A percentile compares a stretch with the other conserved stretches of the same genome.
Evolutionary conservation across 345 rosid species (phyloP).

Genomic region (Psidium guajava): DNA sequence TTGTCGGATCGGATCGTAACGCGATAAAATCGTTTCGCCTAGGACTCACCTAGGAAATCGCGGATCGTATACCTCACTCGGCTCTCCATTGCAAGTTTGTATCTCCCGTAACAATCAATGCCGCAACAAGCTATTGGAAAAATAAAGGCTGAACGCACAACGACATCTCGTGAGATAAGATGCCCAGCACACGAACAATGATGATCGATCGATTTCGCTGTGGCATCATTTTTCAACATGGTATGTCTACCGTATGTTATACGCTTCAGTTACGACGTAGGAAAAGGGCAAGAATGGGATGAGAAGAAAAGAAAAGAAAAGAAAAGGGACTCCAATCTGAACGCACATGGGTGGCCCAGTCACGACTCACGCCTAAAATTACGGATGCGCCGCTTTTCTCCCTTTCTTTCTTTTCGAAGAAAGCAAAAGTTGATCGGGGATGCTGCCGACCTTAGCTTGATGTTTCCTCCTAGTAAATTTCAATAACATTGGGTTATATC

Average conservation of each 20-base stretch:
- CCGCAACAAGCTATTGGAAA: background rate
- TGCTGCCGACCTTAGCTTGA: background rate
- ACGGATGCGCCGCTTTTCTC: background rate
- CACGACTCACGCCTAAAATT: background rate
- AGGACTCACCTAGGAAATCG: no score
- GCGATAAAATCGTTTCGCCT: background rate
- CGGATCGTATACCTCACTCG: no score
- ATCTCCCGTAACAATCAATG: no score
- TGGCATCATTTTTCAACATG: background rate
- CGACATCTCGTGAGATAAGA: background rate
- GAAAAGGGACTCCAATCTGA: background rate
- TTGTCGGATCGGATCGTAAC: background rate
- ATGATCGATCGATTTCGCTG: background rate
- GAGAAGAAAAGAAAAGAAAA: background rate
- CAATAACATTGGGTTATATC: background rate
- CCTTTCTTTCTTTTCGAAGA: background rate
- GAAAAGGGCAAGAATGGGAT: background rate
- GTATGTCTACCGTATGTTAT: background rate
- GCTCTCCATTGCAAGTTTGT: no score
- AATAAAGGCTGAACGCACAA: background rate
- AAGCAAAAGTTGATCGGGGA: background rate
- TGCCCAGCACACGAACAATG: background rate
- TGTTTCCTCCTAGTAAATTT: background rate
- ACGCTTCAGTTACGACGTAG: background rate
- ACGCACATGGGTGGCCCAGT: background rate